phyloP scores from a whole-genome alignment of 208 protist genomes.

The Leishmania lainsoni region DNA sequence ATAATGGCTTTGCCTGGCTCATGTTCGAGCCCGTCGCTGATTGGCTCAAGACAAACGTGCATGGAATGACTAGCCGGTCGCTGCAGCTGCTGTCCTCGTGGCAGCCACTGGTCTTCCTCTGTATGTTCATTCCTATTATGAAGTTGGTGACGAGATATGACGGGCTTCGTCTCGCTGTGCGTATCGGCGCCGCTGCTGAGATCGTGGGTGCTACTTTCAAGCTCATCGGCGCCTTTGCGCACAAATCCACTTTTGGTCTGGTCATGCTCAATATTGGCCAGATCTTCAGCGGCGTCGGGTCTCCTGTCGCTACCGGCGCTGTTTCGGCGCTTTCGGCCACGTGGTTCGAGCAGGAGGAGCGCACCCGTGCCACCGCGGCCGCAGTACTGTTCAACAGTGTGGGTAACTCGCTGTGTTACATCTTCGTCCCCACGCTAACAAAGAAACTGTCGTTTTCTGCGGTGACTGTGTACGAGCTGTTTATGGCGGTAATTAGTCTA shows the following conservation, averaged over 20 bases:
- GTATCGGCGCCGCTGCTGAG: conserved; percentile 64
- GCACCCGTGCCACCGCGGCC: conserved; percentile 78
- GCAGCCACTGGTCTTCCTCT: conserved; percentile 81
- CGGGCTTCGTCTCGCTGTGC: conserved; percentile 73
- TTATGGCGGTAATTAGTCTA: conserved; percentile 53
- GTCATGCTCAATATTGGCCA: conserved; percentile 81
- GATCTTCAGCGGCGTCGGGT: conserved; percentile 85
- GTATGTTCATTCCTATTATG: conserved; percentile 74
- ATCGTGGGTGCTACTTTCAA: conserved; percentile 74
- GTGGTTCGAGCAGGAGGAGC: conserved; percentile 84
- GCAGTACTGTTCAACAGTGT: conserved; percentile 84
- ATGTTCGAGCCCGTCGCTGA: conserved; percentile 88
- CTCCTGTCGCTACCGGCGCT: conserved; percentile 75
- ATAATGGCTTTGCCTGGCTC: conserved; percentile 90
- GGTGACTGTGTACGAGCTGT: conserved; percentile 75
- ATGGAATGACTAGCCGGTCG: conserved; percentile 54
- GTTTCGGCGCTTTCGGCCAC: conserved; percentile 84
- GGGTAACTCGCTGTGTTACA: conserved; percentile 82
- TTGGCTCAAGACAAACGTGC: conserved; percentile 66
- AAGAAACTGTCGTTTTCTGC: conserved; percentile 45
- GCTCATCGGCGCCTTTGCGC: conserved; percentile 51
- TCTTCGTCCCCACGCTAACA: conserved; percentile 75
- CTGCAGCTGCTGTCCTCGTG: conserved; percentile 83
- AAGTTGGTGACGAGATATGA: conserved; percentile 75
- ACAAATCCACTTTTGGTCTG: conserved; percentile 47